Percentiles rank a stretch among this genome's conserved stretches.
Conservation (phyloP, 768 basidiomycete species). For the Neoboletus magnificus region DNA sequence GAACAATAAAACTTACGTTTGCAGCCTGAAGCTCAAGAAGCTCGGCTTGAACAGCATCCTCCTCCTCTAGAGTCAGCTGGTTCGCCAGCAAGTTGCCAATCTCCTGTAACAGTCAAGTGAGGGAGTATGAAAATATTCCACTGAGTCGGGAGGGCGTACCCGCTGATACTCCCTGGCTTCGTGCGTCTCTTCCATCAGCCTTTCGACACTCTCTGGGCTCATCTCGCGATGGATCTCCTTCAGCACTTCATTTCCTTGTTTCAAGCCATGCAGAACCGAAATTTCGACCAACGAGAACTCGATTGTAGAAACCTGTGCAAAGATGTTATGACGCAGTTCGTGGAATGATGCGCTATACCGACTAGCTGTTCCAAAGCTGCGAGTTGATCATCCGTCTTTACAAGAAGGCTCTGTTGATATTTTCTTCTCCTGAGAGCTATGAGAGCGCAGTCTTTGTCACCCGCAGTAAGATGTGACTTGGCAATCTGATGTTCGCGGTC, state of each 20-base stretch:
- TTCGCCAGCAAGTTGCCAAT: conserved; percentile 84
- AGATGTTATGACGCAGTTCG: not conserved
- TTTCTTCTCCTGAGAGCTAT: conserved; percentile 87
- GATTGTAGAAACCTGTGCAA: conserved; percentile 81
- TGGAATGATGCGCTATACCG: conserved; percentile 24
- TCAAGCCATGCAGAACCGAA: conserved; percentile 87
- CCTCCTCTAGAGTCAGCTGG: conserved; percentile 81
- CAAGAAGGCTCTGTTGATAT: conserved; percentile 85
- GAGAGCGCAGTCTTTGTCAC: conserved; percentile 84
- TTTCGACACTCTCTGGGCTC: conserved; percentile 91
- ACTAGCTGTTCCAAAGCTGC: conserved; percentile 88
- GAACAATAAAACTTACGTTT: conserved; percentile 41
- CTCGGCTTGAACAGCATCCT: conserved; percentile 89
- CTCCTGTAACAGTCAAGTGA: conserved; percentile 57
- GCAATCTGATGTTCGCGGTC: conserved; percentile 90
- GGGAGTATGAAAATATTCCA: not conserved
- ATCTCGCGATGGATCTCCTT: conserved; percentile 94
- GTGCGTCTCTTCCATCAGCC: conserved; percentile 84
- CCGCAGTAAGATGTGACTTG: conserved; percentile 71
- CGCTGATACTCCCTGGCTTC: conserved; percentile 91
- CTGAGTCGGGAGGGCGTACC: conserved; percentile 42
- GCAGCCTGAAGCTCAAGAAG: conserved; percentile 65
- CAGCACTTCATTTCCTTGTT: conserved; percentile 91
- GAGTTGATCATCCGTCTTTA: conserved; percentile 87
- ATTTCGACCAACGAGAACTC: conserved; percentile 95